Conservation (phyloP, 257 asterid species). For the Echites panduratus region DNA sequence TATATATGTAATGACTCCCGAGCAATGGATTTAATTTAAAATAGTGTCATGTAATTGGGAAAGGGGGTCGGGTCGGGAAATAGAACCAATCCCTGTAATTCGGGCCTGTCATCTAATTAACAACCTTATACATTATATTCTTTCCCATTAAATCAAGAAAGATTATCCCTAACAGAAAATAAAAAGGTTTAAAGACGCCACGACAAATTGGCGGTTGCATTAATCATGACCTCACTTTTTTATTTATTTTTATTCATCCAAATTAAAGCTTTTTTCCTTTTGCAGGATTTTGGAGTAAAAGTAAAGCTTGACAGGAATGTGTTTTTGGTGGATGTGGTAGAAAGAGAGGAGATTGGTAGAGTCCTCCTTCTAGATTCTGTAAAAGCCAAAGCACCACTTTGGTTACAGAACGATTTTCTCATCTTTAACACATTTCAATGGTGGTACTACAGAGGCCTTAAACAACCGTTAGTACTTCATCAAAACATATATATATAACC, state of each 20-base stretch:
- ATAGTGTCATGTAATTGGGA: no score
- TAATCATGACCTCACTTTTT: no score
- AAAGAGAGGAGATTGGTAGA: constrained; percentile 9
- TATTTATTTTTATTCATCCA: not conserved
- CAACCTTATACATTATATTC: no score
- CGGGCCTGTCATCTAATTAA: no score
- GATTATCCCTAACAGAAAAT: not conserved
- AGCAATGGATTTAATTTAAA: not conserved
- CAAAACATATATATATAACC: no score
- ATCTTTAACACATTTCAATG: constrained; percentile 28
- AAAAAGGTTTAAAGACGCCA: not conserved
- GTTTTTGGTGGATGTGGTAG: constrained; percentile 23
- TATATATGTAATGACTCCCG: no score
- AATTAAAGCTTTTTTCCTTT: not conserved
- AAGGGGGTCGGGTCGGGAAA: no score
- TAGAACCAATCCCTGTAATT: no score
- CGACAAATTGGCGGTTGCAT: no score
- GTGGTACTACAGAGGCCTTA: constrained; percentile 23
- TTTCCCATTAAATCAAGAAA: not conserved
- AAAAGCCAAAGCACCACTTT: not conserved
- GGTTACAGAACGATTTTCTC: constrained; percentile 21
- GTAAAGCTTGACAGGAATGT: constrained; percentile 16
- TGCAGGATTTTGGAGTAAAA: constrained; percentile 17
- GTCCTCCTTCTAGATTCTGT: constrained; percentile 22
- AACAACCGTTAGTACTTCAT: constrained; percentile 15